phyloP scores from a whole-genome alignment of 2,329 filamentous ascomycete genomes.

The Helicocarpus griseus region DNA sequence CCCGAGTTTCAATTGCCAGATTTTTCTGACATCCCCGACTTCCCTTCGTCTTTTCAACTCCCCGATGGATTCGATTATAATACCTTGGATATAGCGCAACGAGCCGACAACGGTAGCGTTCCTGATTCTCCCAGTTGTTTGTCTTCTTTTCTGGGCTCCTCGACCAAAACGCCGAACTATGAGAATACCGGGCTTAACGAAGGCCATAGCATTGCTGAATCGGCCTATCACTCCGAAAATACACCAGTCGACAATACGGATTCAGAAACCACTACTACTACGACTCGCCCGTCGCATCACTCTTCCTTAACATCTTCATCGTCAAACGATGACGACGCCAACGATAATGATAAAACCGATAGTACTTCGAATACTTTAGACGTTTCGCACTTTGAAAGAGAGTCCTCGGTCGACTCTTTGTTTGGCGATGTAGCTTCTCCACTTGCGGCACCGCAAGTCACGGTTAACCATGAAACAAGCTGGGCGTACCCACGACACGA shows the following conservation, averaged over 20 bases:
- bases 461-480: neutral
- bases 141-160: neutral
- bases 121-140: neutral
- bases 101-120: neutral
- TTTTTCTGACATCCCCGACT: neutral
- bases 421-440: neutral
- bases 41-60: neutral
- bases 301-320: neutral
- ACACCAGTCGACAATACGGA: neutral
- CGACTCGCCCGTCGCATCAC: neutral
- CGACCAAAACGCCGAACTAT: neutral
- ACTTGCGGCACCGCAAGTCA: neutral
- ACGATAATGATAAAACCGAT: neutral
- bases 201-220: neutral
- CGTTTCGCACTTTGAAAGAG: neutral
- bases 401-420: neutral
- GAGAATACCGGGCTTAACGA: neutral
- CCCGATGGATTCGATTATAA: neutral
- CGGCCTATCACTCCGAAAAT: neutral
- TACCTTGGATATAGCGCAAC: neutral
- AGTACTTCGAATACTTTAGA: neutral
- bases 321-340: neutral
- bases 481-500: neutral
- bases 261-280: neutral
- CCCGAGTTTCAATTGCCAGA: neutral